Evolutionary conservation across 495 filamentous ascomycete genomes (phyloP), one percentile per base, ranked within the genome.

Genomic region (Trichoderma asperelloides): DNA sequence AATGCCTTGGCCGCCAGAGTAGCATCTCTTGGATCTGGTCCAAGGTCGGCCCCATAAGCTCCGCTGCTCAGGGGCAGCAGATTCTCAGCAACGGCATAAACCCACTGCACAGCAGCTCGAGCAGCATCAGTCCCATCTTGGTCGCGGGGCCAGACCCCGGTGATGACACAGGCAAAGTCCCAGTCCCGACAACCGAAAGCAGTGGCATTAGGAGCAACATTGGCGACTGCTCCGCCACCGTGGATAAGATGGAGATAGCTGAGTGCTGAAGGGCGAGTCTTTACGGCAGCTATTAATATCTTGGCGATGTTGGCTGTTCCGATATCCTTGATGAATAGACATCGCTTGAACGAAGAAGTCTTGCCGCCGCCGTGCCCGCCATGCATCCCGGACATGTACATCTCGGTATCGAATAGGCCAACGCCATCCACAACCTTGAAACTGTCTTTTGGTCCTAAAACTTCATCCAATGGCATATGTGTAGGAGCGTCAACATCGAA

Each of bases 181-280:
- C 85, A 89, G 73, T 84, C 79, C 77, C 86, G 81, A 77, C 81
- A 87, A 65, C 87, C 86, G 67, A 88, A 89, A 69, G 86, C 86
- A 72, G 81, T 83, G 67, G 77, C 77, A 72, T 83, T 73, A 33
- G 78, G 68, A 16, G 75, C 71, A 41, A 85, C 72, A 65, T 86
- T 79, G 65, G 71, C 30, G 57, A 87, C 73, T 15, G 82, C 81
- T 71, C 81, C 84, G 41, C 84, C 85, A 70, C 86, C 86, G 65
- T 87, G 86, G 23, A 88, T 74, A 49, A 89, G 75, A 82, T 89
- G 86, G 65, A 88, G 74, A 76, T 88, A 89, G 75, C 84, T 86
- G 39, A 83, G 73, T 63, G 81, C 76, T 23, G 84, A 77, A 28
- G 86, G 84, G 68, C 84, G 82, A 72, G 69, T 76, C 68, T 80